Base-by-base conservation (phyloP, 2,329 filamentous ascomycete genomes). In the Hortaea sp. region DNA sequence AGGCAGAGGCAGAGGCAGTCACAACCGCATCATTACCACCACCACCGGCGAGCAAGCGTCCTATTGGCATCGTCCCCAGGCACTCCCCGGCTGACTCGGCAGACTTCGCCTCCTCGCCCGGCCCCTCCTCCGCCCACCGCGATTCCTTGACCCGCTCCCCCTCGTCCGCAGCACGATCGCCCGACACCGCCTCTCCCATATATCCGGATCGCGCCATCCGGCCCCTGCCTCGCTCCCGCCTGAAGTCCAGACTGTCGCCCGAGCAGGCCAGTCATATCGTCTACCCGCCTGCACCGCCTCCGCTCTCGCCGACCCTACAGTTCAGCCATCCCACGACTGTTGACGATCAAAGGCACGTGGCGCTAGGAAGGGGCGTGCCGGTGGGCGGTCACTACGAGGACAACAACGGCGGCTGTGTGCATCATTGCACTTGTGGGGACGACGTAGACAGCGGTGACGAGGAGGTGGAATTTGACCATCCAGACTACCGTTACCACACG, bases 121-220 rank as follows among this genome's bases (percentile, higher is more conserved):
- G 20, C 20, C 20, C 20, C 20, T 20, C 20, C 20, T 20, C 20
- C 20, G 20, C 20, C 20, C 20, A 20, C 20, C 20, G 20, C 20
- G 20, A 20, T 20, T 20, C 20, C 20, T 54, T 53, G 45, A 50
- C 54, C 39, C 53, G 53, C 41, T 58, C 57, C 29, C 53, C 55
- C n/a, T 53, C 55, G 28, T 56, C 56, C 37, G 48, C 48, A 40
- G 52, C 57, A 28, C 54, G 61, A 34, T 60, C 57, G 5, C 62
- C 63, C 54, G 88, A 95, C 72, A 84, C 84, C 49, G 76, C 81
- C 53, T 92, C 88, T 49, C 80, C 85, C 49, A 74, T 87, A 60
- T 94, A 86, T 64, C 88, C 88, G 55, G 86, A 94, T 63, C 83
- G 92, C 66, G 85, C 90, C 50, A 98, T 98, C 64, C 84, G 88